These are phyloP conservation scores for Neophaeococcomyces mojaviensis DNA, from an alignment of 2,329 filamentous ascomycete genomes.

Conservation along the genomic window DNA sequence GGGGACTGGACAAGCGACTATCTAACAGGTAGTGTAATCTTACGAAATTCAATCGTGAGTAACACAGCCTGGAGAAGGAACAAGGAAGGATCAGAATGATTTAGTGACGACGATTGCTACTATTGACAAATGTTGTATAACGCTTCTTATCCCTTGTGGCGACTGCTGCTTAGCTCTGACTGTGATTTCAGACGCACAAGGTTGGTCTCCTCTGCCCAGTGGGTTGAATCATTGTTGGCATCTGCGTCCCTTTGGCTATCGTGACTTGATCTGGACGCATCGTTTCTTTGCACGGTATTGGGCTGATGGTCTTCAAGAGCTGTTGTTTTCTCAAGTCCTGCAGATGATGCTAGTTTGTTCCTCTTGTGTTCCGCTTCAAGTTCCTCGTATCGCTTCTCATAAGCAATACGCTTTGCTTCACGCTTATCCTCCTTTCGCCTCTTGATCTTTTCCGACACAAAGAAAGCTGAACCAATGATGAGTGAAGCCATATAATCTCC, in stretches of 20 bases:
- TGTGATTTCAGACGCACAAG: too few species aligned
- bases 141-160: too few species aligned
- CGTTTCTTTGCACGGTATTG: neutral
- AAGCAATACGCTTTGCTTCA: constrained; percentile 11
- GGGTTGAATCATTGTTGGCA: constrained; percentile 2
- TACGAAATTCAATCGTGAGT: too few species aligned
- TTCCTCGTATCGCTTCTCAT: constrained; percentile 12
- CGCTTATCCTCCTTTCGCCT: constrained; percentile 11
- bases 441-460: constrained; percentile 9
- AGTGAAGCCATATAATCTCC: constrained; percentile 26
- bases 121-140: too few species aligned
- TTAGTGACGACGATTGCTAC: too few species aligned
- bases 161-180: too few species aligned
- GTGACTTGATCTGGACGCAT: constrained; percentile 1
- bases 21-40: too few species aligned
- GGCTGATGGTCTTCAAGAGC: neutral
- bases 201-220: constrained; percentile 5
- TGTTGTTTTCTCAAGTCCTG: neutral
- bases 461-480: constrained; percentile 24
- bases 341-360: neutral
- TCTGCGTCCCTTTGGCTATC: constrained; percentile 1
- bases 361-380: constrained; percentile 9
- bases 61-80: too few species aligned
- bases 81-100: too few species aligned
- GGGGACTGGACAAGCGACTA: too few species aligned